Evolutionary conservation across 2,329 filamentous ascomycete genomes (phyloP).

Genomic region (Talaromyces funiculosus): DNA sequence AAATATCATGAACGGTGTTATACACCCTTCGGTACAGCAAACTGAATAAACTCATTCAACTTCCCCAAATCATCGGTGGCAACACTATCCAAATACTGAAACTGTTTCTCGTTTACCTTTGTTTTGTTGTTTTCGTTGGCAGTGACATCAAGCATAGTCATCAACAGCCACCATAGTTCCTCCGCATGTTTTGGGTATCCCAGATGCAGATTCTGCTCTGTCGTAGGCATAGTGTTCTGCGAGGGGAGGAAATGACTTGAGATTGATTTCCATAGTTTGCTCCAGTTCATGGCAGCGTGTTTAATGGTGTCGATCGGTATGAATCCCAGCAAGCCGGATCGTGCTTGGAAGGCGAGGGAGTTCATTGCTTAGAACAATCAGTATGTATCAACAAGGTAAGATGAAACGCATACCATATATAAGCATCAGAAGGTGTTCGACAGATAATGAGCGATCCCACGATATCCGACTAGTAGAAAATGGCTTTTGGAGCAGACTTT

Average conservation of each 20-base stretch:
- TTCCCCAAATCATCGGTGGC: constrained; percentile 27
- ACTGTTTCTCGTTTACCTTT: constrained; percentile 13
- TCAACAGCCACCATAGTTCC: constrained; percentile 28
- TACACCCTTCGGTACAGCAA: constrained; percentile 13
- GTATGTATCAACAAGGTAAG: background rate
- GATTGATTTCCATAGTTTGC: constrained; percentile 23
- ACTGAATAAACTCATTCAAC: constrained; percentile 28
- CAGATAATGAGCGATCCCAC: constrained; percentile 23
- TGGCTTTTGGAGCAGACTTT: constrained; percentile 21
- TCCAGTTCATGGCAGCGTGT: constrained; percentile 25
- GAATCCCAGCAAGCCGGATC: constrained; percentile 23
- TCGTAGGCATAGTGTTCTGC: constrained; percentile 1
- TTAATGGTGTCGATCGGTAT: constrained; percentile 23
- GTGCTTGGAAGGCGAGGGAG: constrained; percentile 26
- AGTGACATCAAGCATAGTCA: constrained; percentile 21
- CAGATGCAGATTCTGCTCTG: constrained; percentile 22
- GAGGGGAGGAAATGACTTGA: constrained; percentile 2
- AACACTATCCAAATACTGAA: constrained; percentile 23
- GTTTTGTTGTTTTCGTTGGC: background rate
- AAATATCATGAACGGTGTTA: background rate
- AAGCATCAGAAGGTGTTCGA: constrained; percentile 26
- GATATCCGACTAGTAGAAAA: constrained; percentile 14
- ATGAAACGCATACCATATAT: constrained; percentile 24
- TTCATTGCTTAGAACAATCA: constrained; percentile 20
- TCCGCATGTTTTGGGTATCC: constrained; percentile 30